Evolutionary conservation across 1,284 basidiomycete species (phyloP).

Genomic region (Ustilago cynodontis): DNA sequence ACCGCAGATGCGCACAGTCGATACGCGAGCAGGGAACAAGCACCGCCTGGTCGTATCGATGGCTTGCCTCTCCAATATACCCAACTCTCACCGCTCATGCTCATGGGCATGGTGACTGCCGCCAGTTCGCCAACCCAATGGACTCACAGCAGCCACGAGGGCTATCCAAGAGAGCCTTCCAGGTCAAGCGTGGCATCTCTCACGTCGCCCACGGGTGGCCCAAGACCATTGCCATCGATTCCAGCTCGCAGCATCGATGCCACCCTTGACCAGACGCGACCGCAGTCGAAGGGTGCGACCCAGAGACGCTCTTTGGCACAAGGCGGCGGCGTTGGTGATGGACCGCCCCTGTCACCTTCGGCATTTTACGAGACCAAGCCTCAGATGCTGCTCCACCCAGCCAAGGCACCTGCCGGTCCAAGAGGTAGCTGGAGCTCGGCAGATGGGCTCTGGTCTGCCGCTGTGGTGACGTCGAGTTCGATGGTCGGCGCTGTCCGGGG

Average conservation of each 20-base stretch:
- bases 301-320: neutral
- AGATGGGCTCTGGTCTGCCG: slow-evolving; percentile 19
- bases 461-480: slow-evolving; percentile 8
- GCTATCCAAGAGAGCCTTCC: neutral
- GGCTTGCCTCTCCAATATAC: slow-evolving; percentile 16
- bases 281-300: neutral
- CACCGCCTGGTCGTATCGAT: neutral
- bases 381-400: neutral
- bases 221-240: slow-evolving; percentile 22
- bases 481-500: slow-evolving; percentile 6
- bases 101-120: slow-evolving; percentile 28
- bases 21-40: neutral
- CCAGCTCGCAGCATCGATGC: slow-evolving; percentile 4
- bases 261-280: neutral
- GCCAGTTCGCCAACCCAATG: slow-evolving; percentile 19
- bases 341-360: slow-evolving; percentile 24
- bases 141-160: slow-evolving; percentile 20
- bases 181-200: slow-evolving; percentile 8
- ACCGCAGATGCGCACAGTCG: slow-evolving; percentile 14
- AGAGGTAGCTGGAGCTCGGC: slow-evolving; percentile 29
- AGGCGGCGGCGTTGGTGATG: neutral
- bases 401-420: neutral
- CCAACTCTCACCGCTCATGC: slow-evolving; percentile 26
- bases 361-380: slow-evolving; percentile 16
- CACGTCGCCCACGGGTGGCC: neutral